Evolutionary conservation across 2,329 filamentous ascomycete genomes (phyloP).

Genomic region (Colletotrichum eleusines): DNA sequence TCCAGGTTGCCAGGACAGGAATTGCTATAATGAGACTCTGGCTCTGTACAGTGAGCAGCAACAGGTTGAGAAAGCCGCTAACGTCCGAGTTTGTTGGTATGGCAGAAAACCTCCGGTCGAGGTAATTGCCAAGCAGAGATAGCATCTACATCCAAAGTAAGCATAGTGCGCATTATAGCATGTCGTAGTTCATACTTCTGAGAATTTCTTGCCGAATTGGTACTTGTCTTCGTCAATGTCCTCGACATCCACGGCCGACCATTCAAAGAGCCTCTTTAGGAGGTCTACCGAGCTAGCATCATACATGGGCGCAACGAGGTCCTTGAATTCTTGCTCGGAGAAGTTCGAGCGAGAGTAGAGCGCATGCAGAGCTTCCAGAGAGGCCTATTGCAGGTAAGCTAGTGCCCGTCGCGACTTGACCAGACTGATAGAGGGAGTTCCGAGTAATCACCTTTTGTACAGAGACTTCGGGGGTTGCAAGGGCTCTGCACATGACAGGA

Average conservation of each 20-base stretch:
- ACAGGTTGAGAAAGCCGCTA: slow-evolving; percentile 80
- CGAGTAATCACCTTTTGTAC: slow-evolving; percentile 73
- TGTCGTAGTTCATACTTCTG: slow-evolving; percentile 71
- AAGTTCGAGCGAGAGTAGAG: slow-evolving; percentile 83
- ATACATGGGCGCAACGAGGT: slow-evolving; percentile 84
- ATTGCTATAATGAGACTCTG: slow-evolving; percentile 94
- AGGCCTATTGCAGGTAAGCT: slow-evolving; percentile 66
- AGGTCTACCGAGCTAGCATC: slow-evolving; percentile 77
- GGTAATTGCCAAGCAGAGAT: slow-evolving; percentile 84
- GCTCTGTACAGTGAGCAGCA: slow-evolving; percentile 83
- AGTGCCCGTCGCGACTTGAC: neutral
- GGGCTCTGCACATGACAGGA: slow-evolving; percentile 75
- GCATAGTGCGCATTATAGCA: neutral
- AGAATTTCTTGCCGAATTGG: slow-evolving; percentile 90
- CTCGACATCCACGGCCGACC: slow-evolving; percentile 82
- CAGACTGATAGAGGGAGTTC: neutral
- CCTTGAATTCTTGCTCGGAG: slow-evolving; percentile 80
- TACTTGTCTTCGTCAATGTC: slow-evolving; percentile 94
- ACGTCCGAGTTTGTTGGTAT: slow-evolving; percentile 75
- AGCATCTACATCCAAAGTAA: slow-evolving; percentile 70
- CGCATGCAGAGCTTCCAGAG: slow-evolving; percentile 85
- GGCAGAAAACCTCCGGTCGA: slow-evolving; percentile 80
- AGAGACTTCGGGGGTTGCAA: slow-evolving; percentile 76
- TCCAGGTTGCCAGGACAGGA: slow-evolving; percentile 91
- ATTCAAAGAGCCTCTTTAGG: slow-evolving; percentile 80